phyloP scores from a whole-genome alignment of 1,284 basidiomycete genomes.

The Moesziomyces sp. region DNA sequence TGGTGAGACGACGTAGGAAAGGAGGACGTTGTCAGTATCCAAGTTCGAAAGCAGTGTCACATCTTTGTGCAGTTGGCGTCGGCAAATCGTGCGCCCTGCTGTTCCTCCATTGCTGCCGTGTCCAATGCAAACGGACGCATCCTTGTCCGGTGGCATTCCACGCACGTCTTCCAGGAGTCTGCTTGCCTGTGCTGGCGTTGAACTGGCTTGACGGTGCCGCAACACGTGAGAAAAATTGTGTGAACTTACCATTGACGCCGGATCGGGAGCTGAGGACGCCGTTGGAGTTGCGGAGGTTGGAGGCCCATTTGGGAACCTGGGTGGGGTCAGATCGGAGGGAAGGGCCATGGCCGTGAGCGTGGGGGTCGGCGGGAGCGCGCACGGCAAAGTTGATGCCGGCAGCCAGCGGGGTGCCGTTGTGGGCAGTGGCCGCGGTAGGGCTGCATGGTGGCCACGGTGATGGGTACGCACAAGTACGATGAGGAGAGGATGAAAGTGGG shows the following conservation, averaged over 20 bases:
- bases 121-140: too few relatives aligned
- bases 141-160: too few relatives aligned
- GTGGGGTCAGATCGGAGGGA: conserved; percentile 50
- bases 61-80: background rate
- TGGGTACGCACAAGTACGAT: conserved; percentile 26
- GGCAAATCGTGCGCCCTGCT: too few relatives aligned
- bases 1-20: background rate
- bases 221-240: background rate
- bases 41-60: background rate
- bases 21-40: background rate
- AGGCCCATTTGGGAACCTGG: conserved; percentile 53
- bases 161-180: too few relatives aligned
- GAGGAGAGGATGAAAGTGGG: background rate
- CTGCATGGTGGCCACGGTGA: conserved; percentile 21
- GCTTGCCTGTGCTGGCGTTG: too few relatives aligned
- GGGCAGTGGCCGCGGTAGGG: conserved; percentile 52
- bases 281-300: conserved; percentile 46
- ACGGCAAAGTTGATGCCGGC: conserved; percentile 57
- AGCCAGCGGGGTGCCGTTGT: conserved; percentile 54
- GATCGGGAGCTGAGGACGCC: conserved; percentile 49
- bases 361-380: conserved; percentile 58
- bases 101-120: too few relatives aligned
- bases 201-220: too few relatives aligned
- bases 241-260: conserved; percentile 52
- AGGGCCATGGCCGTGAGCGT: conserved; percentile 52